Percentiles rank a stretch among this genome's conserved stretches.
Conservation (phyloP, 2,329 filamentous ascomycete genomes). For the Botryotinia globosa region DNA sequence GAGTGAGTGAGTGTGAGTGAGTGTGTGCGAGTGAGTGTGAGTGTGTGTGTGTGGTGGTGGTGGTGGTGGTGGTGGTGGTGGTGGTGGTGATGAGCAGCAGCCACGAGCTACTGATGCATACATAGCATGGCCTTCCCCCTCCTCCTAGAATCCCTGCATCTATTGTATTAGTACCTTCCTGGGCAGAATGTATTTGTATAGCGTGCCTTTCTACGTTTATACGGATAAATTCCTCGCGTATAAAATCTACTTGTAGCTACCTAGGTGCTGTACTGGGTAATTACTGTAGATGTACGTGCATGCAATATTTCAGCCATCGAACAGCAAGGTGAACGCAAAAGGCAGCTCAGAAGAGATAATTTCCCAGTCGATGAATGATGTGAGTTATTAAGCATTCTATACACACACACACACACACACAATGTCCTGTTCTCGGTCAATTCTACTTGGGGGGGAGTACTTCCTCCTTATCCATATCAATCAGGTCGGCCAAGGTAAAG, state of each 20-base stretch:
- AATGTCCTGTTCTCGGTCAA: background rate
- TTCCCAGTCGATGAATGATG: background rate
- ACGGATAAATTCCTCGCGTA: background rate
- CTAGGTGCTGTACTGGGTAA: too few relatives aligned
- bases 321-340: background rate
- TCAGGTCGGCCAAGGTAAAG: constrained; percentile 6
- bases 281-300: background rate
- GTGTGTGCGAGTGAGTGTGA: background rate
- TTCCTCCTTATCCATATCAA: background rate
- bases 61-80: background rate
- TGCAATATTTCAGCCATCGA: background rate
- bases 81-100: background rate
- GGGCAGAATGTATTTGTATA: background rate
- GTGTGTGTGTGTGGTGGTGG: background rate
- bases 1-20: background rate
- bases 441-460: background rate
- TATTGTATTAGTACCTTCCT: background rate
- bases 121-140: background rate
- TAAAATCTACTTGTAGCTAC: background rate
- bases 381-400: background rate
- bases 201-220: background rate
- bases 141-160: background rate
- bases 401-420: background rate
- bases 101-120: constrained; percentile 7
- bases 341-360: background rate